These are phyloP conservation scores for Ochromonadaceae sp. DNA, from an alignment of 352 stramenopile genomes.

Conservation along the genomic window DNA sequence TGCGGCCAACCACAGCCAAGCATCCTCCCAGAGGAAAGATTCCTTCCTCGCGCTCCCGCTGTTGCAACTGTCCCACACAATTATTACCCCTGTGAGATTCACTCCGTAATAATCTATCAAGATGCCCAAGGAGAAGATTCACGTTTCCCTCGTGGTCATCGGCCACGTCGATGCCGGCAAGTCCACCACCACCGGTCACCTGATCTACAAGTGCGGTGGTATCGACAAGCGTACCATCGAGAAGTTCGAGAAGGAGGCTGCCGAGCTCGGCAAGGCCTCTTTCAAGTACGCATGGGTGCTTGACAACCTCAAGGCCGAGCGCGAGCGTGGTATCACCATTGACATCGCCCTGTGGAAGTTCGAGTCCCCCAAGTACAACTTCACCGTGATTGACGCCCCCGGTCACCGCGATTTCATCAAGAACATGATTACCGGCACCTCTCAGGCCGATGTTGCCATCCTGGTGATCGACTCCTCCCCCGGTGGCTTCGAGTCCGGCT, in stretches of 20 bases:
- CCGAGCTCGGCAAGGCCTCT: conserved; percentile 87
- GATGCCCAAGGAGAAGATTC: conserved; percentile 47
- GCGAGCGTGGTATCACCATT: conserved; percentile 93
- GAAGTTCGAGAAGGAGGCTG: conserved; percentile 93
- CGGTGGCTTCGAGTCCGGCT: conserved; percentile 82
- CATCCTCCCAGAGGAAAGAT: too few relatives aligned
- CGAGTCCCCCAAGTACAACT: conserved; percentile 84
- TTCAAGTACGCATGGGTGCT: conserved; percentile 98
- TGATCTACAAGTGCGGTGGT: conserved; percentile 97
- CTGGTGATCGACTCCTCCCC: conserved; percentile 77
- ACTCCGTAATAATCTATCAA: neutral
- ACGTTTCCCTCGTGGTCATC: conserved; percentile 82
- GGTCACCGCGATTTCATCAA: conserved; percentile 98
- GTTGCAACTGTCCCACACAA: too few relatives aligned
- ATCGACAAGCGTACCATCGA: conserved; percentile 98
- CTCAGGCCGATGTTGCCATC: conserved; percentile 90
- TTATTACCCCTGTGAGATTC: too few relatives aligned
- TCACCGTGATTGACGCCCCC: conserved; percentile 94
- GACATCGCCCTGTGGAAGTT: conserved; percentile 95
- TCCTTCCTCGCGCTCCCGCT: too few relatives aligned
- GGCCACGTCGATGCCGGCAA: conserved; percentile 94
- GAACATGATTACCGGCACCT: conserved; percentile 98
- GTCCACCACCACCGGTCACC: conserved; percentile 92
- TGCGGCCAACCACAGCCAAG: too few relatives aligned
- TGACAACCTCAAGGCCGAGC: conserved; percentile 94